phyloP scores from a whole-genome alignment of 306 rosid genomes.

The Castanea crenata region DNA sequence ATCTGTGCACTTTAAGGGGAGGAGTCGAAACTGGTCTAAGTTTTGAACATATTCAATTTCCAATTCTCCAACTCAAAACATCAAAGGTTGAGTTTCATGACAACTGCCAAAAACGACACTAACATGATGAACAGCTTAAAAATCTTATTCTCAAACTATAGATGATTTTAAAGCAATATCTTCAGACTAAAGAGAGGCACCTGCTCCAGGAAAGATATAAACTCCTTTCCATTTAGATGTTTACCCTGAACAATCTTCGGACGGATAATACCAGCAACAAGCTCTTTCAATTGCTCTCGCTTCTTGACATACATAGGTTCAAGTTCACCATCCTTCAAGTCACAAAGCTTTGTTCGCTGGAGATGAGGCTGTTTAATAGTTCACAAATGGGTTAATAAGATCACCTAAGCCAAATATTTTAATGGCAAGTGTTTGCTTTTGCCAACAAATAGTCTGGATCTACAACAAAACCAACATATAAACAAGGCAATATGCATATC shows the following conservation, averaged over 20 bases:
- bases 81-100: background rate
- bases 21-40: background rate
- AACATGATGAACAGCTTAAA: constrained; percentile 5
- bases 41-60: background rate
- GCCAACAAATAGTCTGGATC: background rate
- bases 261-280: constrained; percentile 72
- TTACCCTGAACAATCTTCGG: constrained; percentile 93
- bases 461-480: background rate
- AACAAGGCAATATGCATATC: background rate
- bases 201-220: constrained; percentile 85
- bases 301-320: constrained; percentile 68
- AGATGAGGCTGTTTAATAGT: constrained; percentile 82
- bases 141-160: constrained; percentile 11
- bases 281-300: constrained; percentile 77
- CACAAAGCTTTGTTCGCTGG: constrained; percentile 93
- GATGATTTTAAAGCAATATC: background rate
- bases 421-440: background rate
- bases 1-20: background rate
- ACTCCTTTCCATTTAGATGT: constrained; percentile 76
- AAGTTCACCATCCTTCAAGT: constrained; percentile 83
- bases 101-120: background rate
- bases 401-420: background rate
- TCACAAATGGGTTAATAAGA: constrained; percentile 14
- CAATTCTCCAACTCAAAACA: background rate
- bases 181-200: constrained; percentile 32